These are phyloP conservation scores for Penicillium brevicompactum DNA, from an alignment of 2,329 filamentous ascomycete genomes.

Conservation along the genomic window DNA sequence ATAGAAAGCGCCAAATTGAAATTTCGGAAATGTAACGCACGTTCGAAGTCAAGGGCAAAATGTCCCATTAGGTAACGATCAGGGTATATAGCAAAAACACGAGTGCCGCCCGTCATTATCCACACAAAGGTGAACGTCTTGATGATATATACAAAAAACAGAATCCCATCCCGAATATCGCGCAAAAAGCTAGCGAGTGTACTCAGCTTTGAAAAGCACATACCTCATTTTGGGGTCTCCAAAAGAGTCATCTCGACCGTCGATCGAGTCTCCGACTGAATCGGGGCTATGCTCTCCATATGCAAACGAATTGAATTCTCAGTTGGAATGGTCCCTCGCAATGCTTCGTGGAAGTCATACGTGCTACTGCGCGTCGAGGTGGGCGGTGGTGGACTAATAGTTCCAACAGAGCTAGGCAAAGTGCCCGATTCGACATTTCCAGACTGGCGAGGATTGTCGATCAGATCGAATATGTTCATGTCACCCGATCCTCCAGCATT, in stretches of 20 bases:
- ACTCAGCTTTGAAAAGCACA: too few relatives aligned
- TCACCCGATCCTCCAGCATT: conserved; percentile 10
- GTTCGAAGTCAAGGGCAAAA: too few relatives aligned
- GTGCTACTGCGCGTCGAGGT: conserved; percentile 9
- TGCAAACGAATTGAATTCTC: conserved; percentile 3
- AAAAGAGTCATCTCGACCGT: conserved; percentile 12
- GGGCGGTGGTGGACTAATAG: neutral
- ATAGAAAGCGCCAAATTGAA: neutral
- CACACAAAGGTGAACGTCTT: neutral
- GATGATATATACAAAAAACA: conserved; percentile 1
- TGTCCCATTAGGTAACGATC: neutral
- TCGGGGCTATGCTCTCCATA: neutral
- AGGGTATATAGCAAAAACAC: conserved; percentile 7
- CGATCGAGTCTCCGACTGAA: conserved; percentile 10
- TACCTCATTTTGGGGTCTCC: conserved; percentile 1
- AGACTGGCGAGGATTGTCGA: neutral
- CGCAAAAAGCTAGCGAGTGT: too few relatives aligned
- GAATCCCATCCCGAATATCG: neutral
- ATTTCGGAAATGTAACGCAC: neutral
- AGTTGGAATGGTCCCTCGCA: conserved; percentile 14
- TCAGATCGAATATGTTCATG: conserved; percentile 18
- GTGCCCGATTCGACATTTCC: conserved; percentile 1
- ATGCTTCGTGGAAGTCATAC: conserved; percentile 18
- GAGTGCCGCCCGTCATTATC: conserved; percentile 2
- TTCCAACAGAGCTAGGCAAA: neutral